Base-by-base conservation (phyloP, 2,329 filamentous ascomycete species). In the Cladophialophora bantiana region DNA sequence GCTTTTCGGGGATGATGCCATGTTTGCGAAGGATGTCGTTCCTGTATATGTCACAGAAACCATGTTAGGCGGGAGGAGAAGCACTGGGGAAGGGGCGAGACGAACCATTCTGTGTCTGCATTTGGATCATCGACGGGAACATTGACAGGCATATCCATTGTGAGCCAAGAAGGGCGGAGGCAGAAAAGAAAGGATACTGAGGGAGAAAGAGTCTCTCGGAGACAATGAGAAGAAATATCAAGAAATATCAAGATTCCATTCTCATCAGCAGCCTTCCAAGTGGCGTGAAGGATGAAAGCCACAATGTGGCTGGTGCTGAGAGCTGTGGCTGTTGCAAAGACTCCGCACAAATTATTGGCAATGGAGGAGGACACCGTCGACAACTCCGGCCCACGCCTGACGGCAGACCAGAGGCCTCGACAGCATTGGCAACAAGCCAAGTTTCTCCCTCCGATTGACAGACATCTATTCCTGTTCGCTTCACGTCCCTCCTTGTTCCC, bases 1-100 rank as follows among this genome's bases (percentile, higher is more conserved):
- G 93, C 78, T 97, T 98, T 78, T 98, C 94, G n/a, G 95, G 95
- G 69, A 99, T 98, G 72, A 99, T 85, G 72, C 93, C 93, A 83
- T 99, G 93, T 79, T 96, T 96, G 73, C 95, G 92, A 65, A 99
- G 89, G 75, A 99, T 99, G 73, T 99, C 95, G 78, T 99, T 99
- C 69, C 67, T 69, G 52, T 50, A 55, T 26, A 9, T 26, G 18
- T 26, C 12, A 26, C 34, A 38, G 34, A 35, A 38, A n/a, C 32
- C 42, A 53, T 42, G 26, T 36, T 61, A 31, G 36, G 15, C 7
- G n/a, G 13, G 13, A 31, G 10, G 40, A 15, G 7, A 20, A 40
- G 55, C 55, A 58, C 18, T 9, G 31, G 36, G 32, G n/a, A 12
- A 12, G 31, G 72, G 34, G 31, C 50, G 69, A 65, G 34, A 71